Percentiles rank a stretch among this genome's conserved stretches.
phyloP scores from a whole-genome alignment of 129 eudicot genomes.

The Dittrichia graveolens region DNA sequence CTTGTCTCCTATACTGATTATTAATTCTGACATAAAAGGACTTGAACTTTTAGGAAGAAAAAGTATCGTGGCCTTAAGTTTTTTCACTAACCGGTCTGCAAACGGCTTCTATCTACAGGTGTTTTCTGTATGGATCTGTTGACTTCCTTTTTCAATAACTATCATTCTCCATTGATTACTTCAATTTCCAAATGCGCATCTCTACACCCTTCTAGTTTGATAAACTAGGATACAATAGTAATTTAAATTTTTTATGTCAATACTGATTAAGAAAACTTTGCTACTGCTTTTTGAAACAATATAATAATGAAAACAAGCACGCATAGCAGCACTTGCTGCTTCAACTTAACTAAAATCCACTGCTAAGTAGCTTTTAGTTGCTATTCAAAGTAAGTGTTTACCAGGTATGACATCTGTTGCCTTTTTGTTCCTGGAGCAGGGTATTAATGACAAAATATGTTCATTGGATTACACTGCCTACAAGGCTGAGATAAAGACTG shows the following conservation, averaged over 20 bases:
- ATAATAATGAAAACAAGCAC: slow-evolving; percentile 1
- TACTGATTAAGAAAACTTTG: background rate
- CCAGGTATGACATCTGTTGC: slow-evolving; percentile 9
- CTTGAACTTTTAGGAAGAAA: slow-evolving; percentile 7
- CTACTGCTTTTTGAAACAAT: slow-evolving; percentile 1
- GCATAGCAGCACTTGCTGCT: slow-evolving; percentile 1
- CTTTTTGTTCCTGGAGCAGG: slow-evolving; percentile 47
- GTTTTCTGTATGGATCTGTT: too few relatives aligned
- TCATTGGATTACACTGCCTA: slow-evolving; percentile 63
- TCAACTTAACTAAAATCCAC: background rate
- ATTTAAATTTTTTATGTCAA: background rate
- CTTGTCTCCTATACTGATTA: background rate
- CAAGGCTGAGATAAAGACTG: slow-evolving; percentile 58
- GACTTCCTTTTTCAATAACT: background rate
- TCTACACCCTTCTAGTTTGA: background rate
- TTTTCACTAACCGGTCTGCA: background rate
- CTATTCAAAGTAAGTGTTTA: background rate
- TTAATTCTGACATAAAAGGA: slow-evolving; percentile 6
- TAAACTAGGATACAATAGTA: slow-evolving; percentile 8
- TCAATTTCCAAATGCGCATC: slow-evolving; percentile 1
- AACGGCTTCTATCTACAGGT: too few relatives aligned
- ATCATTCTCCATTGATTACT: background rate
- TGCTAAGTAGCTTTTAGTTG: background rate
- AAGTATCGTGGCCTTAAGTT: background rate
- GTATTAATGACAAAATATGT: slow-evolving; percentile 61